These are phyloP conservation scores for Aspergillus glaucus DNA, from an alignment of 2,329 filamentous ascomycete species.

Conservation along the genomic window DNA sequence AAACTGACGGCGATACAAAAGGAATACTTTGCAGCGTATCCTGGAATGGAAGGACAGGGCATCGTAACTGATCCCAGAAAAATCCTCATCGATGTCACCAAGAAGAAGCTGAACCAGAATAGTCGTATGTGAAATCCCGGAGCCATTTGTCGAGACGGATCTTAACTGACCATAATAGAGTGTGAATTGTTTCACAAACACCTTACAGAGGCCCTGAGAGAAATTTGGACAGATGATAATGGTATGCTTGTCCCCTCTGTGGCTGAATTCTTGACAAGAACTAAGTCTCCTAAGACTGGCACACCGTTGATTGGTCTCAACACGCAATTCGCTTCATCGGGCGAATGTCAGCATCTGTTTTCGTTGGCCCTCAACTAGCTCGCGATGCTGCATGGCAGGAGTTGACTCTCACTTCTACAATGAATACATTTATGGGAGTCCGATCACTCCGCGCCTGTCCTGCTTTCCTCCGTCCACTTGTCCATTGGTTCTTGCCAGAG, in stretches of 20 bases:
- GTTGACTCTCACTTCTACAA: slow-evolving; percentile 8
- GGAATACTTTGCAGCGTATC: slow-evolving; percentile 3
- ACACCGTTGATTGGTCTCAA: slow-evolving; percentile 2
- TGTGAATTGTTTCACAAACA: neutral
- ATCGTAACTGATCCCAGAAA: neutral
- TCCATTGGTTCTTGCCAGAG: slow-evolving; percentile 36
- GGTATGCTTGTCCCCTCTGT: neutral
- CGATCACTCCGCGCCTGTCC: slow-evolving; percentile 36
- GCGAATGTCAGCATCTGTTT: slow-evolving; percentile 8
- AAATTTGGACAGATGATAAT: slow-evolving; percentile 5
- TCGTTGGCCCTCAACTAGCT: slow-evolving; percentile 11
- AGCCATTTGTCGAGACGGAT: neutral
- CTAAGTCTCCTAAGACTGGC: slow-evolving; percentile 5
- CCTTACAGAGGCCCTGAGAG: neutral
- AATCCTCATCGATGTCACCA: neutral
- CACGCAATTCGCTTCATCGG: slow-evolving; percentile 6
- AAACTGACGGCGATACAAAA: neutral
- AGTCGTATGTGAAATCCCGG: slow-evolving; percentile 1
- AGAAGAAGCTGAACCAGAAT: slow-evolving; percentile 3
- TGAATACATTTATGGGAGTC: slow-evolving; percentile 9
- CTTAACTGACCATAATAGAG: neutral
- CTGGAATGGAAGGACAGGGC: slow-evolving; percentile 2
- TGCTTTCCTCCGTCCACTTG: slow-evolving; percentile 29
- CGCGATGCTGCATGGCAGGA: slow-evolving; percentile 9
- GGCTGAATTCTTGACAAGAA: neutral